Evolutionary conservation across 176 grass and related monocot genomes (phyloP).

Genomic region (Zea luxurians): DNA sequence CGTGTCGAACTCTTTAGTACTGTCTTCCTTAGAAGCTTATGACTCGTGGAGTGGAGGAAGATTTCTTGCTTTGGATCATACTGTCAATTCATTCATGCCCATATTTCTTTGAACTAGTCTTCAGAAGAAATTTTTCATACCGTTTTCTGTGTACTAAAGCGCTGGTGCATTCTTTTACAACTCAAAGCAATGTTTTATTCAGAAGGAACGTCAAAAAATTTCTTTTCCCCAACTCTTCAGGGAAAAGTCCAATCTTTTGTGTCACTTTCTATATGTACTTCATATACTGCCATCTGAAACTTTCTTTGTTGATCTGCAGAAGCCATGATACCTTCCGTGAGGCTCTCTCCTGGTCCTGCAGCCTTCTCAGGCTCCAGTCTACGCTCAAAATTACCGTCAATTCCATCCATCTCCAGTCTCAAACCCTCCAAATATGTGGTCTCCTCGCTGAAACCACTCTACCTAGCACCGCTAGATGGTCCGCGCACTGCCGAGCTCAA

Average conservation of each 20-base stretch:
- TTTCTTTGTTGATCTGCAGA: conserved; percentile 45
- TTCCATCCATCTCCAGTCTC: conserved; percentile 39
- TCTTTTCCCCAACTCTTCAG: not conserved
- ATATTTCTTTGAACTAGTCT: conserved; percentile 1
- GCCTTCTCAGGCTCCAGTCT: conserved; percentile 37
- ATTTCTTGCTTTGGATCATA: conserved; percentile 6
- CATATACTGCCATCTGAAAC: conserved; percentile 13
- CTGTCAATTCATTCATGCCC: not conserved
- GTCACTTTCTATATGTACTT: conserved; percentile 24
- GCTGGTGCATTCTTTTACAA: not conserved
- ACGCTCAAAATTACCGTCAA: conserved; percentile 37
- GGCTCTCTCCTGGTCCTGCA: conserved; percentile 37
- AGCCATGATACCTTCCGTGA: conserved; percentile 45
- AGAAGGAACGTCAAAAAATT: not conserved
- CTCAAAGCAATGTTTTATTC: conserved; percentile 1
- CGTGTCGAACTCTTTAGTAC: conserved; percentile 31
- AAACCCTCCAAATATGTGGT: conserved; percentile 41
- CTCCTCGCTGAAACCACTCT: conserved; percentile 63
- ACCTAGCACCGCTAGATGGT: conserved; percentile 51
- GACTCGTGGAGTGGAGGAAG: not conserved
- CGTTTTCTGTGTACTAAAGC: conserved; percentile 2
- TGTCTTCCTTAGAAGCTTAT: not conserved
- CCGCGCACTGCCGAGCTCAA: conserved; percentile 25
- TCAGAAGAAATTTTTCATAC: not conserved
- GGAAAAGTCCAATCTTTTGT: conserved; percentile 20